A percentile compares a stretch with the other conserved stretches of the same genome.
phyloP scores from a whole-genome alignment of 768 basidiomycete species.

The Coprinellus micaceus region DNA sequence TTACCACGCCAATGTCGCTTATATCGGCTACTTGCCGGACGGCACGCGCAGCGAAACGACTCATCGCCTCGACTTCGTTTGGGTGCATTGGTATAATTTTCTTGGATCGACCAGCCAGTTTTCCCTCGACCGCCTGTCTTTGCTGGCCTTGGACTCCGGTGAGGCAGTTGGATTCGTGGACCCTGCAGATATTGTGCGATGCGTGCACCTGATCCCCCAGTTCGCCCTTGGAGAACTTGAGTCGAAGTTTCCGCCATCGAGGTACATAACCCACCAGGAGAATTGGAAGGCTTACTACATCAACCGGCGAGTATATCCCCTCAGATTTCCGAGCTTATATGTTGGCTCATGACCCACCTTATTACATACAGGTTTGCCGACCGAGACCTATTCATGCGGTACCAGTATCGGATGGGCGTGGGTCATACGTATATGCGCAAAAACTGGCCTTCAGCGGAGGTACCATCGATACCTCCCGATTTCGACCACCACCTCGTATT shows the following conservation, averaged over 20 bases:
- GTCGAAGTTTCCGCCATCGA: neutral
- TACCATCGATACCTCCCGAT: too few relatives aligned
- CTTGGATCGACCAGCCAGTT: neutral
- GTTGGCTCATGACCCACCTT: too few relatives aligned
- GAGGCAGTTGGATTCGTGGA: neutral
- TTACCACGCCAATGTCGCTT: neutral
- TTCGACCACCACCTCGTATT: too few relatives aligned
- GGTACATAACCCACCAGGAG: neutral
- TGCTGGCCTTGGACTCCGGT: too few relatives aligned
- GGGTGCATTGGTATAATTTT: neutral
- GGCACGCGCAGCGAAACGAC: neutral
- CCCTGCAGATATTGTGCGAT: neutral
- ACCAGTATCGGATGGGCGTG: neutral
- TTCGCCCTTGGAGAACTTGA: neutral
- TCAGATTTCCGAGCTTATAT: too few relatives aligned
- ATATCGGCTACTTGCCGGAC: neutral
- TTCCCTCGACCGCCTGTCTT: neutral
- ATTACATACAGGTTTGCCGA: neutral
- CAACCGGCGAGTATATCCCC: neutral
- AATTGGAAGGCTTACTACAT: neutral
- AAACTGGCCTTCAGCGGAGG: too few relatives aligned
- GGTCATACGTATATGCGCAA: neutral
- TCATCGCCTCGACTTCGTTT: neutral
- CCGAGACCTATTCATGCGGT: neutral
- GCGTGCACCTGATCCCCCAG: neutral